phyloP scores from a whole-genome alignment of 108 stramenopile genomes.

The Nitzschia palea region DNA sequence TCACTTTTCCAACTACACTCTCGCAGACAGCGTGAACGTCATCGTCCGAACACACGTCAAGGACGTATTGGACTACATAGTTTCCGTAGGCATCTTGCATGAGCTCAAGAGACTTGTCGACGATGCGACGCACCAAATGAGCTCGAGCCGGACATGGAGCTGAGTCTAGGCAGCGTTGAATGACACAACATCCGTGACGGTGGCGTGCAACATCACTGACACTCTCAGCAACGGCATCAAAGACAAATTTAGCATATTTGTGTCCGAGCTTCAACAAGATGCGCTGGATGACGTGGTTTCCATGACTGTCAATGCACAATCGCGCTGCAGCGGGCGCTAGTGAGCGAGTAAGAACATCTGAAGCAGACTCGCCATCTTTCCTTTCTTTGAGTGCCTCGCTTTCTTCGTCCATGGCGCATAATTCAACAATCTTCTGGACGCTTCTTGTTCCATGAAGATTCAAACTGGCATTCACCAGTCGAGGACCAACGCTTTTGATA shows the following conservation, averaged over 20 bases:
- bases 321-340: constrained; percentile 90
- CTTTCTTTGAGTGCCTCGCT: constrained; percentile 16
- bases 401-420: constrained; percentile 81
- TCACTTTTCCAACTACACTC: constrained; percentile 88
- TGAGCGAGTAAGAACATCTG: constrained; percentile 78
- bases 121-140: constrained; percentile 87
- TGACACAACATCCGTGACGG: constrained; percentile 98
- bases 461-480: constrained; percentile 92
- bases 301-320: constrained; percentile 96
- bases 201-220: constrained; percentile 95
- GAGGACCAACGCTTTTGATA: constrained; percentile 78
- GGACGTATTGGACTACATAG: constrained; percentile 93
- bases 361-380: constrained; percentile 56
- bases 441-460: constrained; percentile 97
- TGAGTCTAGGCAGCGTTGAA: constrained; percentile 96
- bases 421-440: constrained; percentile 96
- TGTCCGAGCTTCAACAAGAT: constrained; percentile 91
- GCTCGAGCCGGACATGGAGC: constrained; percentile 81
- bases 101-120: constrained; percentile 90
- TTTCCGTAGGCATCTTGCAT: constrained; percentile 98
- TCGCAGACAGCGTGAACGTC: constrained; percentile 92
- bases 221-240: constrained; percentile 88
- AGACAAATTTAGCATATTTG: constrained; percentile 90
- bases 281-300: constrained; percentile 97
- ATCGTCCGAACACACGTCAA: constrained; percentile 89